Evolutionary conservation across 805 yeast genomes (phyloP), one percentile per base, ranked within the genome.

Genomic region (Metschnikowia arizonensis): DNA sequence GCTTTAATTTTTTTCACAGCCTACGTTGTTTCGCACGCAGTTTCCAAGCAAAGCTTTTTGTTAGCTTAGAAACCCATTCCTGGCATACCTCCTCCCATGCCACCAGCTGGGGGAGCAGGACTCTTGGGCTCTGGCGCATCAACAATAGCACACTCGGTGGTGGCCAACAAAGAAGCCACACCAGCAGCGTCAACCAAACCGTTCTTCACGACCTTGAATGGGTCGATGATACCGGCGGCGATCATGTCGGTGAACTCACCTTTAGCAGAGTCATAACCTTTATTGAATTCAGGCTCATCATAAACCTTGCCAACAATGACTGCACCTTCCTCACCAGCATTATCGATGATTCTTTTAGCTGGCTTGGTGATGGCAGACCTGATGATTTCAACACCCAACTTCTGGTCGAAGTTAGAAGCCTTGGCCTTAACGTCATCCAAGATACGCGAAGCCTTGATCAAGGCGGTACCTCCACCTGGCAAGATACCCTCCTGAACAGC

Each of bases 381-480:
- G 72, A 93, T 90, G 69, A 89, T 88, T 56, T 87, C 87, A 54
- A 93, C 95, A 72, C 99, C 99, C 55, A 91, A 80, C 72, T 86
- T 87, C 73, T 90, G 97, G 75, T 93, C 98, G 63, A 93, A 93
- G 82, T 93, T 93, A 25, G 52, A 64, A 38, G 74, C 73, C 29
- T 76, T 85, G 51, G 86, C 79, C 67, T 81, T 76, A 52, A 87
- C 82, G 18, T 67, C 74, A 53, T 81, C 88, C 60, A 93, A 78
- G 51, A 82, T 68, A 58, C 81, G 77, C 44, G 95, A 79, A 42
- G 98, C 97, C 79, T 93, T 93, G 62, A 88, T 78, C 63, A 93
- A 78, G 47, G 99, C 99, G 56, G 97, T 88, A 73, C 99, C 99
- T 68, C 99, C 99, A 75, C 99, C 99, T 64, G 99, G 99, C 56